Evolutionary conservation across 192 early-diverging fungal genomes (phyloP).

Genomic region (Piromyces finnis): DNA sequence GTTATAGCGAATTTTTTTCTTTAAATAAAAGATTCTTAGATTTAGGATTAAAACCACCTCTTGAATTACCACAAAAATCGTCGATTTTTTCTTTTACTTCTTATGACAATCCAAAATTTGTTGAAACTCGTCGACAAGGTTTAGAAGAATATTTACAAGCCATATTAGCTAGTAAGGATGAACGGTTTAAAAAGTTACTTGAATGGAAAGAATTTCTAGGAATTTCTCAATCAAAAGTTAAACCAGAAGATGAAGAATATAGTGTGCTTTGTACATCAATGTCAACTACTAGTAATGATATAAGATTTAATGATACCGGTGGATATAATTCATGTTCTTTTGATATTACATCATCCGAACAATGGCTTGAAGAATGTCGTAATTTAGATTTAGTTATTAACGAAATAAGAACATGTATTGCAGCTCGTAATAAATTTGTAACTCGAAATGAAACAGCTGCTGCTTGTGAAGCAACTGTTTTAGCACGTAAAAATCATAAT

Average conservation of each 20-base stretch:
- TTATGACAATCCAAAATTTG: conserved; percentile 28
- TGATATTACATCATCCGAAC: not conserved
- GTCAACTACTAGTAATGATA: not conserved
- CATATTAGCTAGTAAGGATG: conserved; percentile 50
- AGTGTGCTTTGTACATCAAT: conserved; percentile 11
- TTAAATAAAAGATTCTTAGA: conserved; percentile 40
- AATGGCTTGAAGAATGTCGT: not conserved
- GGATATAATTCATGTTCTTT: not conserved
- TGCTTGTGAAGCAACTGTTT: not conserved
- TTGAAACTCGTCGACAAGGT: conserved; percentile 56
- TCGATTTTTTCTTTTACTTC: conserved; percentile 34
- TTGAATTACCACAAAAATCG: conserved; percentile 51
- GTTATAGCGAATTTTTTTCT: conserved; percentile 61
- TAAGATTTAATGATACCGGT: too few species aligned
- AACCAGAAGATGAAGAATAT: not conserved
- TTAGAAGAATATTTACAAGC: conserved; percentile 62
- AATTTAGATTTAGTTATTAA: not conserved
- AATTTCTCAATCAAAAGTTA: conserved; percentile 24
- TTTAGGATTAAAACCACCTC: conserved; percentile 42
- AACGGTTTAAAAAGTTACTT: conserved; percentile 52
- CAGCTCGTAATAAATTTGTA: not conserved
- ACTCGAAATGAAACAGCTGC: not conserved
- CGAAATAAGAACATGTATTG: not conserved
- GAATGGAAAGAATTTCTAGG: conserved; percentile 61
- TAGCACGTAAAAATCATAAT: not conserved